phyloP scores from a whole-genome alignment of 805 yeast genomes.

The Sungouiella blattae region DNA sequence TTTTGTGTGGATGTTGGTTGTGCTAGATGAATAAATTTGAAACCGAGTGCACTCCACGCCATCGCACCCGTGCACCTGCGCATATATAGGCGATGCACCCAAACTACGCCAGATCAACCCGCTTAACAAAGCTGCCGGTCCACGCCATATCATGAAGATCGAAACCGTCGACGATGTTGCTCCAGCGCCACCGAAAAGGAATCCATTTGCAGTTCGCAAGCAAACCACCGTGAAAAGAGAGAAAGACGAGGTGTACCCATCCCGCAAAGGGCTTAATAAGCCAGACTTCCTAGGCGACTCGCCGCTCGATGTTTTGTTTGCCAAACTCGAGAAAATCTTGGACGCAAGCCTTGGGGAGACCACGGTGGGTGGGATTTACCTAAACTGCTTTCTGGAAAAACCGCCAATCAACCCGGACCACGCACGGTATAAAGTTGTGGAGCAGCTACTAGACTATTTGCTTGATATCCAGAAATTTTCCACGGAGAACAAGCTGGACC shows the following conservation, averaged over 20 bases:
- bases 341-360: conserved; percentile 23
- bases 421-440: conserved; percentile 21
- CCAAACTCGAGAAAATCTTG: conserved; percentile 23
- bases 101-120: no score
- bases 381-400: background rate
- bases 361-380: conserved; percentile 13
- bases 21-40: background rate
- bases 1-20: no score
- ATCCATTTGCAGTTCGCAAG: conserved; percentile 30
- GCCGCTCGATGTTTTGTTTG: conserved; percentile 36
- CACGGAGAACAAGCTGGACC: conserved; percentile 13
- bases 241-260: conserved; percentile 30
- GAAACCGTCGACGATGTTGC: conserved; percentile 12
- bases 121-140: background rate
- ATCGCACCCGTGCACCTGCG: background rate
- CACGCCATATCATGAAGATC: conserved; percentile 12
- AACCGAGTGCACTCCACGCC: background rate
- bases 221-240: conserved; percentile 28
- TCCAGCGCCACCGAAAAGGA: conserved; percentile 10
- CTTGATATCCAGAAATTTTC: conserved; percentile 38
- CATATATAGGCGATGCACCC: no score
- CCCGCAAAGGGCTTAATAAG: conserved; percentile 31
- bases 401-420: background rate
- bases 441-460: conserved; percentile 35
- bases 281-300: conserved; percentile 25